A percentile compares a stretch with the other conserved stretches of the same genome.
Evolutionary conservation across 371 early-diverging fungal genomes (phyloP).

Genomic region (Apophysomyces elegans): DNA sequence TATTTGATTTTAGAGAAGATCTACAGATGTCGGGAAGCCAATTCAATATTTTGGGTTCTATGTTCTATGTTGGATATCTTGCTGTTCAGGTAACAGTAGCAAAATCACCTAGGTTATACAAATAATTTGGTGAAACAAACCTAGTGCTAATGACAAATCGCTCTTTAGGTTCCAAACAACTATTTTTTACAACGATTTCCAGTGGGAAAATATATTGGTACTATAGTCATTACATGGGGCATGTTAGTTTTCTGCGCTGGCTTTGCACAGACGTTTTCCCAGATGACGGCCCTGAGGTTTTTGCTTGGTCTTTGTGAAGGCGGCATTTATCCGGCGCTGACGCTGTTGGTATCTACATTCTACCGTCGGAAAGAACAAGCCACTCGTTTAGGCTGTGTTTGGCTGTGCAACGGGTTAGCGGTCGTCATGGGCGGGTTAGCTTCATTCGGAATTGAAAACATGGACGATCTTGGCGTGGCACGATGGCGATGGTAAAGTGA

Average conservation of each 20-base stretch:
- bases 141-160: no score
- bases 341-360: conserved; percentile 26
- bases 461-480: conserved; percentile 40
- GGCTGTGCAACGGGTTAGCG: conserved; percentile 39
- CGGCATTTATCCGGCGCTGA: conserved; percentile 29
- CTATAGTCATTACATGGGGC: conserved; percentile 41
- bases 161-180: conserved; percentile 42
- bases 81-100: conserved; percentile 27
- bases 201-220: conserved; percentile 39
- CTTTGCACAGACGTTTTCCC: conserved; percentile 32
- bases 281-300: conserved; percentile 44
- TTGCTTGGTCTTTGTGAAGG: conserved; percentile 37
- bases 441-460: conserved; percentile 56
- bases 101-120: no score
- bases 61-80: conserved; percentile 44
- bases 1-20: conserved; percentile 35
- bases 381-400: conserved; percentile 22
- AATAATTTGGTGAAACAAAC: no score
- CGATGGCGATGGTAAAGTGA: conserved; percentile 54
- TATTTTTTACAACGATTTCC: conserved; percentile 42
- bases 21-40: conserved; percentile 21
- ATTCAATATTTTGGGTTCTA: conserved; percentile 35
- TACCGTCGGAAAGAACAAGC: conserved; percentile 34
- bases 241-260: conserved; percentile 31
- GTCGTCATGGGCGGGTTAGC: conserved; percentile 60